These are phyloP conservation scores for Penicillium sclerotigenum DNA, from an alignment of 2,329 filamentous ascomycete genomes.

Conservation along the genomic window DNA sequence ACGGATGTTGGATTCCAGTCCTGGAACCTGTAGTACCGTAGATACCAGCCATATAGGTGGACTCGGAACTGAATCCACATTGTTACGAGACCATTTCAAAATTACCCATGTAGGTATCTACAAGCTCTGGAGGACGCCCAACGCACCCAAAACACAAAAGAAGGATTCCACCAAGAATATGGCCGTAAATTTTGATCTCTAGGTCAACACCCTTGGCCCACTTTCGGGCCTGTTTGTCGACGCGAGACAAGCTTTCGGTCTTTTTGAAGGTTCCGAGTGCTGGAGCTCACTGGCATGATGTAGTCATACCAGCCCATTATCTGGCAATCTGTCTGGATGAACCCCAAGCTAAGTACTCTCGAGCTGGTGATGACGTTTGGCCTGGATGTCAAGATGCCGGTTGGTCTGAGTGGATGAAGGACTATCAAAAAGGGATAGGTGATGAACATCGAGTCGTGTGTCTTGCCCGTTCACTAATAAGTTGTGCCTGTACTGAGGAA, in stretches of 20 bases:
- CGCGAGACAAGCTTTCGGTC: no score
- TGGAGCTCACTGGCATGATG: no score
- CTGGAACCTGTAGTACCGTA: slow-evolving; percentile 1
- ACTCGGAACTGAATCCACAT: background rate
- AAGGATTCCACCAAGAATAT: background rate
- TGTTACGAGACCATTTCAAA: background rate
- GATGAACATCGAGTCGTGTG: background rate
- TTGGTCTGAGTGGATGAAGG: background rate
- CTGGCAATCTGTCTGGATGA: no score
- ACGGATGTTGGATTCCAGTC: slow-evolving; percentile 14
- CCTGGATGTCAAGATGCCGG: no score
- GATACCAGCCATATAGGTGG: background rate
- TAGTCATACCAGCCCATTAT: no score
- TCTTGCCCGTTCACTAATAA: background rate
- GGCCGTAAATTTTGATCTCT: background rate
- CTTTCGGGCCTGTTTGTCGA: no score
- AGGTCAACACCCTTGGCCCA: background rate
- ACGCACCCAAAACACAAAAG: no score
- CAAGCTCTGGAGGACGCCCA: background rate
- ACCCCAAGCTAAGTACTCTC: no score
- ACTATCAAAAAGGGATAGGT: background rate
- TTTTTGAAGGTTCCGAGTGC: background rate
- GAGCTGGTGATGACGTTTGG: no score
- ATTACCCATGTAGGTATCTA: background rate
- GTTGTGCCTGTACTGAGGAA: no score